Base-by-base conservation (phyloP, 192 early-diverging fungal species). In the Podila horticola region DNA sequence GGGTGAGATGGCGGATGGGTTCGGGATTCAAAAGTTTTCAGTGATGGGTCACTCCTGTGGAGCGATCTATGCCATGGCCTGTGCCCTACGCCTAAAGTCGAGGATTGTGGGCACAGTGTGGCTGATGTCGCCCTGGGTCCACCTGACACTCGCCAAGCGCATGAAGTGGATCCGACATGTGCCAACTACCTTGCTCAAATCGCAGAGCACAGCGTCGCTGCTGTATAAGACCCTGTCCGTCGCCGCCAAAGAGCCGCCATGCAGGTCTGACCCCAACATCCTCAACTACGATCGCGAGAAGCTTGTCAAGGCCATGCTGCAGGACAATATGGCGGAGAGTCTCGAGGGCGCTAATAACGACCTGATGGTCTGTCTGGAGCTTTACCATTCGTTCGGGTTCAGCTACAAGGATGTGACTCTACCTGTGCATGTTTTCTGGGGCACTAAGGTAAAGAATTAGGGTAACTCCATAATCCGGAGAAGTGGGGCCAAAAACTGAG, bases 11-110 rank as follows among this genome's bases (percentile, higher is more conserved):
- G 77, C 76, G 17, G 58, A 84, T 58, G 74, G 77, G 5, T 72
- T 84, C 61, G 74, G 75, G 55, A 84, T 84, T 58, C 72, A 77
- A 60, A 71, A 75, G 58, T 84, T 84, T 58, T 84, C 79, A 5
- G 71, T 84, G 15, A 84, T 84, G 83, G 83, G 76, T 20, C 83
- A 84, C 48, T 79, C 75, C 45, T 79, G 76, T 69, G 83, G 83
- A n/a, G 83, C 83, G 5, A 79, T 81, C 33, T 81, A 84, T 63
- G 83, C 83, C 36, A 79, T 84, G 73, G 76, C 83, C 29, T 84
- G 83, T 65, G 83, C 83, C 2, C 62, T 84, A 8, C 77, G 74
- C 8, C 64, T 84, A 33, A 79, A 79, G 12, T 62, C 73, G 11
- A 59, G 77, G 5, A 67, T 84, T 38, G 73, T 82, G 26, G 83